Evolutionary conservation across 345 rosid species (phyloP), one percentile per base, ranked within the genome.

Genomic region (Luvunga scandens): DNA sequence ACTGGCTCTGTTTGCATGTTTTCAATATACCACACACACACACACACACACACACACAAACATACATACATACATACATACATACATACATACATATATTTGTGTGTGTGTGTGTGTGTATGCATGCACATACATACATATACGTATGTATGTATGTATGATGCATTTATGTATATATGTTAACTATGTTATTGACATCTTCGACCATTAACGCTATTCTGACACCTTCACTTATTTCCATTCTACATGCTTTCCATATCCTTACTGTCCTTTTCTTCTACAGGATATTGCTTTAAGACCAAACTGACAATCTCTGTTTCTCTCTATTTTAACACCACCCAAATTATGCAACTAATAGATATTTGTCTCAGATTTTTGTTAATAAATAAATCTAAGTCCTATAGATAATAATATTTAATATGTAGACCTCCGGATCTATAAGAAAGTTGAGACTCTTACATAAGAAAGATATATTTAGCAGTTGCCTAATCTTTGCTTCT

Each of bases 381-480:
- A 63, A 63, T 9, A 28, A 39, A 31, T 50, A n/a, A 45, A 57
- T 39, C 31, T n/a, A 34, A 72, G 30, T n/a, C n/a, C 25, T 61
- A 9, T 14, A 19, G 34, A 10, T 9, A 21, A 69, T 33, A 55
- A 53, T 33, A 61, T 34, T 55, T 7, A n/a, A 42, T n/a, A 72
- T 18, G 48, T 24, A 72, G 62, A n/a, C 28, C 50, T 57, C 25
- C 19, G 13, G 36, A 34, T 81, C 39, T 62, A 70, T 72, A 70
- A 53, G 18, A 77, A 72, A 73, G 66, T 75, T 10, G 13, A 76
- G 75, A 63, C 64, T 70, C 75, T 83, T 85, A 55, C 76, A 81
- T n/a, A 77, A 76, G 76, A 70, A 70, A 14, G 50, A 77, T 81
- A 71, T 78, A 75, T 67, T 72, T 81, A 84, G 78, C 77, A 80